Percentiles rank a stretch among this genome's conserved stretches.
Conservation (phyloP, 805 yeast genomes). For the Saturnispora diversa region DNA sequence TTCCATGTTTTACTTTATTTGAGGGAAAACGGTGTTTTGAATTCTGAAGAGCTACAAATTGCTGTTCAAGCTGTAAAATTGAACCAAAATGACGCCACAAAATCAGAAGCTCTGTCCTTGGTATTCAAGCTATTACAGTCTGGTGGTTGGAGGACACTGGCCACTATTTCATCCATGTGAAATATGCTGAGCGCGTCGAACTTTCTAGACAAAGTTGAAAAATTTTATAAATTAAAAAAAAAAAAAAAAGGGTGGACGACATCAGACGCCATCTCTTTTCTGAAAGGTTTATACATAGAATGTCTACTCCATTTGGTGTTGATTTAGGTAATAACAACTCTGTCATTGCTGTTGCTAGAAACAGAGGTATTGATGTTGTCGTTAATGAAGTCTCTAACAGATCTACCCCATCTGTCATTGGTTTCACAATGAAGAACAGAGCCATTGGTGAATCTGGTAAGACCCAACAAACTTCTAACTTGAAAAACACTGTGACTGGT, state of each 20-base stretch:
- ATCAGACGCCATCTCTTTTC: neutral
- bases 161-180: constrained; percentile 37
- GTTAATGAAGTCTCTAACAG: constrained; percentile 99
- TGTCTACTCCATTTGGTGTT: constrained; percentile 95
- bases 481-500: constrained; percentile 93
- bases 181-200: constrained; percentile 4
- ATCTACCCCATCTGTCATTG: constrained; percentile 82
- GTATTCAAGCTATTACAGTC: neutral
- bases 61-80: neutral
- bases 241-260: constrained; percentile 3
- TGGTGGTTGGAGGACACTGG: constrained; percentile 75
- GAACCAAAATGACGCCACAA: neutral
- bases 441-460: constrained; percentile 93
- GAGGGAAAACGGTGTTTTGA: constrained; percentile 1
- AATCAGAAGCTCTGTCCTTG: neutral
- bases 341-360: constrained; percentile 93
- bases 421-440: constrained; percentile 85
- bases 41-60: neutral
- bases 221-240: constrained; percentile 1
- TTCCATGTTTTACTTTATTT: constrained; percentile 69
- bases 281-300: constrained; percentile 21
- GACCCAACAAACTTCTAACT: constrained; percentile 92
- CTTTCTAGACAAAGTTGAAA: constrained; percentile 3
- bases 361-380: constrained; percentile 96
- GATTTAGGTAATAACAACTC: constrained; percentile 95